Base-by-base conservation (phyloP, 148 eudicot genomes). In the Dianthus caryophyllus region DNA sequence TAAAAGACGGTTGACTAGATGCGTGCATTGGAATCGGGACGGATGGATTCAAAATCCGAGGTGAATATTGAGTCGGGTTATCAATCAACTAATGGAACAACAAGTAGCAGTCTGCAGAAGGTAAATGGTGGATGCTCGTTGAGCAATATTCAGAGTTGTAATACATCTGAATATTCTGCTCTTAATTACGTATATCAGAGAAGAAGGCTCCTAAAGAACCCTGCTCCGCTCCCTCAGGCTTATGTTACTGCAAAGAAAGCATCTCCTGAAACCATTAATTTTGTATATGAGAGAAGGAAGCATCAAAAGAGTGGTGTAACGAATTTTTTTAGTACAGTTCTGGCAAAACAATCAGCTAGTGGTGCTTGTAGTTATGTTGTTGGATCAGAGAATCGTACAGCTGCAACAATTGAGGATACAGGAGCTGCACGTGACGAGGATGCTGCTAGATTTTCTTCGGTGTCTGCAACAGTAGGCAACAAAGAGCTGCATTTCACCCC, bases 161-260 rank as follows among this genome's bases (percentile, higher is more conserved):
- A 66, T 27, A 76, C 81, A 67, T 81, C 80, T 49, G 78, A 81
- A 66, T 78, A 56, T 68, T 81, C 79, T 65, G 77, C 70, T 48
- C 91, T 72, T 65, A 75, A 71, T 73, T 49, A 75, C 67, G 91
- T 88, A 15, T 88, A 90, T 73, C 77, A 75, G 66, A 83, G 92
- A 68, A 87, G 76, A 74, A 90, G 75, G 76, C 52, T 41, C 30
- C 70, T 66, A 51, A 81, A 30, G 43, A 81, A 78, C 56, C 65
- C 80, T 73, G 61, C 33, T 61, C 38, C 80, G 10, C 39, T 50
- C 33, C 64, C 50, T 43, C 62, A 65, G 22, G 48, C 58, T 52
- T 66, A 60, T 51, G 66, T 38, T 68, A 31, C 69, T 24, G 66
- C 79, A 26, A 72, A 61, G 53, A 6, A 41, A 41, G 44, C 36